These are phyloP conservation scores for Penicillium herquei DNA, from an alignment of 495 filamentous ascomycete genomes.

Conservation along the genomic window DNA sequence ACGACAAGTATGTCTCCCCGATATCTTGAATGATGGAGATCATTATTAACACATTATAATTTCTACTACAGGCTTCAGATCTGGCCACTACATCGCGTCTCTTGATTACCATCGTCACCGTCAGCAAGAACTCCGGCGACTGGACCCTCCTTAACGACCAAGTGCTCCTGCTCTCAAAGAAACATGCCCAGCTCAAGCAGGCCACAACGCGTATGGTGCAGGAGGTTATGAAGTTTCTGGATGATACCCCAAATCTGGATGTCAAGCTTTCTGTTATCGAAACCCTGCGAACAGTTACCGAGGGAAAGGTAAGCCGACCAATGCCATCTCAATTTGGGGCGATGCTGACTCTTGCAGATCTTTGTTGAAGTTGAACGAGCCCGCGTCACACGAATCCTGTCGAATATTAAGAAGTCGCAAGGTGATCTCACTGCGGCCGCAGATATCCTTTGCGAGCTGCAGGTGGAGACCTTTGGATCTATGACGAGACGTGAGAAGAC, in stretches of 20 bases:
- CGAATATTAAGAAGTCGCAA: constrained; percentile 93
- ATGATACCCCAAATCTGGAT: constrained; percentile 74
- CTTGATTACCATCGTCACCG: constrained; percentile 81
- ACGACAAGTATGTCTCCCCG: constrained; percentile 66
- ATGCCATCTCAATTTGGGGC: background rate
- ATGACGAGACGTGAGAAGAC: constrained; percentile 98
- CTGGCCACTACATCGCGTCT: constrained; percentile 89
- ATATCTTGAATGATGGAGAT: background rate
- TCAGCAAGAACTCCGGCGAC: constrained; percentile 88
- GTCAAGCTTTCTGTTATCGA: constrained; percentile 92
- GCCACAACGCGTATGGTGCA: constrained; percentile 99
- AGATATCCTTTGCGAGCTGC: constrained; percentile 92
- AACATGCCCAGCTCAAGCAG: constrained; percentile 99
- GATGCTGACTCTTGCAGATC: constrained; percentile 54
- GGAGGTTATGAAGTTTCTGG: constrained; percentile 87
- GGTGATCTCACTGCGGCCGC: constrained; percentile 87
- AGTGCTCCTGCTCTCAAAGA: constrained; percentile 92
- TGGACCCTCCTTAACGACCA: constrained; percentile 96
- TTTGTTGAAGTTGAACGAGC: constrained; percentile 98
- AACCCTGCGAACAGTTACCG: constrained; percentile 91
- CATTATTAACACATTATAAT: constrained; percentile 3
- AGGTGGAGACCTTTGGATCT: constrained; percentile 98
- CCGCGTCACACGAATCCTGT: constrained; percentile 89
- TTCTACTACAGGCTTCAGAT: constrained; percentile 71
- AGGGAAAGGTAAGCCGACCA: constrained; percentile 72